Conservation (phyloP, 345 rosid genomes). For the Ceriops decandra region DNA sequence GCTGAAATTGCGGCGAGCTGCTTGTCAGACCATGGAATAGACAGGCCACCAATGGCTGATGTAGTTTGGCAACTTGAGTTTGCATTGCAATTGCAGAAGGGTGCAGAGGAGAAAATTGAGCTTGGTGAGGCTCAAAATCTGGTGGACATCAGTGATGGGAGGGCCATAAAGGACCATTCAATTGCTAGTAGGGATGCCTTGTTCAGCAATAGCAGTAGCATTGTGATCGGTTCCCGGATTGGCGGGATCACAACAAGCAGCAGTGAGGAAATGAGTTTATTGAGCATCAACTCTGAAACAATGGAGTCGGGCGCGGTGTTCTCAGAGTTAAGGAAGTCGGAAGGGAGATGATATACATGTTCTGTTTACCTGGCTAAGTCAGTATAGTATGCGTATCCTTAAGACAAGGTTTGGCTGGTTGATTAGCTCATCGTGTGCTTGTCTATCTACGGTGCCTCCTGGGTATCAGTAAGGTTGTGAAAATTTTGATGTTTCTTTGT, state of each 20-base stretch:
- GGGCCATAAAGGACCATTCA: neutral
- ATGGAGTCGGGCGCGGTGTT: neutral
- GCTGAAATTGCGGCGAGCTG: constrained; percentile 20
- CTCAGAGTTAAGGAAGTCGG: neutral
- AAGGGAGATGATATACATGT: neutral
- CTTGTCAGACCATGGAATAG: constrained; percentile 14
- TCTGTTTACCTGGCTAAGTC: too few relatives aligned
- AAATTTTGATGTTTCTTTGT: too few relatives aligned
- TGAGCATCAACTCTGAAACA: neutral
- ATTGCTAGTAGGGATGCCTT: neutral
- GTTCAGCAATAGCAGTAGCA: neutral
- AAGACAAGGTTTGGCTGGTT: too few relatives aligned
- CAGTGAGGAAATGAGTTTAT: neutral
- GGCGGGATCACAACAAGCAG: neutral
- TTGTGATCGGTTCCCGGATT: neutral
- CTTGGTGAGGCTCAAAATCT: neutral
- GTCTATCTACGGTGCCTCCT: too few relatives aligned
- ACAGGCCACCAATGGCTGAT: constrained; percentile 27
- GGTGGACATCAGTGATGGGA: neutral
- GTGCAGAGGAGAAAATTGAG: constrained; percentile 2
- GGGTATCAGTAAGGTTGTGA: too few relatives aligned
- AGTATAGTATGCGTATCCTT: too few relatives aligned
- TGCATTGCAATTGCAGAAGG: constrained; percentile 26
- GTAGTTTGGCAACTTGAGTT: constrained; percentile 19
- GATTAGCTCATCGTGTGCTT: too few relatives aligned